Percentiles rank a stretch among this genome's conserved stretches.
Conservation (phyloP, 2,329 filamentous ascomycete species). For the Arthrobotrys musiformis region DNA sequence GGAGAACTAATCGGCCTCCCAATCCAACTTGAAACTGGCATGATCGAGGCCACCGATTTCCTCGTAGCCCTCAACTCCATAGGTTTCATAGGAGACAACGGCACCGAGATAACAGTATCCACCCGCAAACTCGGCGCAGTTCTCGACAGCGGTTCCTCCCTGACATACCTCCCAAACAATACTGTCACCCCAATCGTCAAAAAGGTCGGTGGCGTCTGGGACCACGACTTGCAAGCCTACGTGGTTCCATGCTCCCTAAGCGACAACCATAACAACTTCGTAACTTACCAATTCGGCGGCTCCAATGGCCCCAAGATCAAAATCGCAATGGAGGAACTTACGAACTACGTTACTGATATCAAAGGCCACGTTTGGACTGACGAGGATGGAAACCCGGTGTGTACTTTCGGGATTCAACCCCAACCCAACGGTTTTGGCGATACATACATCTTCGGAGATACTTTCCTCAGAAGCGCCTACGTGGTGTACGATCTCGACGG, state of each 20-base stretch:
- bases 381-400: constrained; percentile 68
- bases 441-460: constrained; percentile 68
- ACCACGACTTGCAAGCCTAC: constrained; percentile 42
- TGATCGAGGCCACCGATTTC: constrained; percentile 71
- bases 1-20: constrained; percentile 75
- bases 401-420: constrained; percentile 75
- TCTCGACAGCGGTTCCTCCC: constrained; percentile 69
- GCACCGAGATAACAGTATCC: constrained; percentile 63
- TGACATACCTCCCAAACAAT: constrained; percentile 58
- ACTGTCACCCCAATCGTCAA: constrained; percentile 28
- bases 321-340: constrained; percentile 71
- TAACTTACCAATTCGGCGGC: constrained; percentile 64
- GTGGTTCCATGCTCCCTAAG: constrained; percentile 69
- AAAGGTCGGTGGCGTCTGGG: constrained; percentile 29
- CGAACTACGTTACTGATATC: constrained; percentile 68
- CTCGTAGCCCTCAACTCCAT: constrained; percentile 75
- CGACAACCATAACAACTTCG: constrained; percentile 65
- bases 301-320: constrained; percentile 65
- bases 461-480: constrained; percentile 79
- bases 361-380: constrained; percentile 67
- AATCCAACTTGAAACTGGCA: constrained; percentile 67
- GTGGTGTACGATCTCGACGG: constrained; percentile 80
- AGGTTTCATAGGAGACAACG: constrained; percentile 61
- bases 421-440: constrained; percentile 69
- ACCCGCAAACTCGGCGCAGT: constrained; percentile 70